A percentile compares a stretch with the other conserved stretches of the same genome.
phyloP scores from a whole-genome alignment of 129 eudicot genomes.

The Flaveria linearis region DNA sequence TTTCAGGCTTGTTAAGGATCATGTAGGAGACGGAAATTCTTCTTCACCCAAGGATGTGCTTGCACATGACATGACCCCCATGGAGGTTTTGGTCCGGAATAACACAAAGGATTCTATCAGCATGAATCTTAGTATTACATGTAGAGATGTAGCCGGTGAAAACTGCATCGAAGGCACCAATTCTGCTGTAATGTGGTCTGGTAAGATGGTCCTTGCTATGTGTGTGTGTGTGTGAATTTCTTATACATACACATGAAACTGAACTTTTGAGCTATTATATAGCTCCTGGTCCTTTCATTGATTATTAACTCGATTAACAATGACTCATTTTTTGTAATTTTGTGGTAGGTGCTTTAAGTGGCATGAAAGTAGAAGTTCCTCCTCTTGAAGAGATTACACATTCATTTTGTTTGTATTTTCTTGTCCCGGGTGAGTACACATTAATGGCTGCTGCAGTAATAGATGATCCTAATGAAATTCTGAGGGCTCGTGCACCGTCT shows the following conservation, averaged over 20 bases:
- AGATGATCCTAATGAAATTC: conserved; percentile 82
- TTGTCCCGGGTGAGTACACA: conserved; percentile 96
- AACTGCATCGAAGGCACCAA: conserved; percentile 84
- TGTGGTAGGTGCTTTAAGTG: conserved; percentile 69
- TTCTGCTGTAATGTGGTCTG: conserved; percentile 91
- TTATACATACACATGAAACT: not conserved
- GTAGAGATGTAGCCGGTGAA: conserved; percentile 94
- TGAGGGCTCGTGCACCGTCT: conserved; percentile 85
- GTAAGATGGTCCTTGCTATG: conserved; percentile 39
- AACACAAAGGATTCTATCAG: conserved; percentile 79
- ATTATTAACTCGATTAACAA: not conserved
- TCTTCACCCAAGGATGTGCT: conserved; percentile 27
- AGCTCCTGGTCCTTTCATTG: not conserved
- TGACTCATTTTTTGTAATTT: not conserved
- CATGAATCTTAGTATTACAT: conserved; percentile 69
- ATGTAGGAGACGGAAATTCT: conserved; percentile 16
- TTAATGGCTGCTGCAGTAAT: conserved; percentile 88
- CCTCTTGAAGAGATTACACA: conserved; percentile 86
- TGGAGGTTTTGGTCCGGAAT: conserved; percentile 94
- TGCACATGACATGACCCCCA: conserved; percentile 84
- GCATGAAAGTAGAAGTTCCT: conserved; percentile 79
- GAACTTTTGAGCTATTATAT: not conserved
- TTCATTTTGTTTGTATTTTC: conserved; percentile 73
- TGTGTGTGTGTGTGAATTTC: not conserved
- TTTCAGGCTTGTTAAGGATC: conserved; percentile 60